Base-by-base conservation (phyloP, 2,329 filamentous ascomycete species). In the Fusarium equiseti region DNA sequence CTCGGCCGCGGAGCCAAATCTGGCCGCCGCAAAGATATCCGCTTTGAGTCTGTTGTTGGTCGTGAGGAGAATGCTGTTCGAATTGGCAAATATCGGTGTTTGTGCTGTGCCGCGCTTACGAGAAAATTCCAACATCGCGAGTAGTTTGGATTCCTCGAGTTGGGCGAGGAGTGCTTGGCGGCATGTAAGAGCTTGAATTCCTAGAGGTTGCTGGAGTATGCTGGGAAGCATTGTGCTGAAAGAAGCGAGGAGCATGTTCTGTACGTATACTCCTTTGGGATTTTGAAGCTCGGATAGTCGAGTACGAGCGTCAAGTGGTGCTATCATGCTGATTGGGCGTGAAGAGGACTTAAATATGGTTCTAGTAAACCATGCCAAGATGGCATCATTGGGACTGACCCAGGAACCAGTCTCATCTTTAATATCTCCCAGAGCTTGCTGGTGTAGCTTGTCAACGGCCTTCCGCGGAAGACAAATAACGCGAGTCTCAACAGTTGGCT, bases 361-460 rank as follows among this genome's bases (percentile, higher is more conserved):
- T 8, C 26, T 52, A 0, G n/a, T 42, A 0, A 60, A 5, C 51
- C 57, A 60, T 3, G 42, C 51, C 0, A 57, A 24, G 10, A 46
- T 60, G 4, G 42, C 16, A 42, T 60, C 57, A 11, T 31, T 38
- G 4, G 57, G 57, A 15, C 57, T 57, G 8, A 60, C 51, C 57
- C 51, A 57, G 6, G n/a, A 12, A 2, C 6, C 12, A 0, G 7
- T 2, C 1, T 2, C 2, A 2, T 9, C 22, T 2, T 32, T 8
- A 5, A 46, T 40, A 12, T 60, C 51, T 2, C 13, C 20, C 8
- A 57, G 8, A 1, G 12, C 57, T 20, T 8, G 42, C 4, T 2
- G 20, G 29, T 60, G 51, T 8, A 60, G 20, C 22, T 1, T 29
- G 1, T 46, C 42, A 6, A 57, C 42, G 6, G 10, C 6, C 4